phyloP scores from a whole-genome alignment of 768 basidiomycete species.

The Pisolithus sp. region DNA sequence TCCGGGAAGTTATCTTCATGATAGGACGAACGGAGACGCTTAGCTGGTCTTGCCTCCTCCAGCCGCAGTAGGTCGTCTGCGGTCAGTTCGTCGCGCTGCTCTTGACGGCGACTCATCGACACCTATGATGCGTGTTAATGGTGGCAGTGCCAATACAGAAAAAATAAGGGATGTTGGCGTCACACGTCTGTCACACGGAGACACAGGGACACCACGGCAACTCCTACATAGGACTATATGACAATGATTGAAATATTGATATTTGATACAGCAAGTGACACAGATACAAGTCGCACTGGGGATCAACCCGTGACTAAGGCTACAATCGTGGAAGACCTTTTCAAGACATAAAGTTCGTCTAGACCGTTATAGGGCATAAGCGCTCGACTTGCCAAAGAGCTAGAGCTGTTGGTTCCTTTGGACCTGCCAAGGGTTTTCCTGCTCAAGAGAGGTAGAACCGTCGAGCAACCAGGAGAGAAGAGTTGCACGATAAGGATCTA shows the following conservation, averaged over 20 bases:
- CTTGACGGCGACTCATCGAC: constrained; percentile 1
- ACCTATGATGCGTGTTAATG: too few species aligned
- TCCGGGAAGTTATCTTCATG: not conserved
- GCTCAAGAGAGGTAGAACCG: not conserved
- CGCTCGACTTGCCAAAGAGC: too few species aligned
- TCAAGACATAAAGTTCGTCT: too few species aligned
- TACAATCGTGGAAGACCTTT: too few species aligned
- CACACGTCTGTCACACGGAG: not conserved
- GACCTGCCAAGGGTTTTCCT: not conserved
- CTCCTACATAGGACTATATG: too few species aligned
- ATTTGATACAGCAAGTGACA: too few species aligned
- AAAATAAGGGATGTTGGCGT: not conserved
- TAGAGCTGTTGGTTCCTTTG: not conserved
- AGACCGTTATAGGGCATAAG: too few species aligned
- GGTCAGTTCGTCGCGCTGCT: constrained; percentile 23
- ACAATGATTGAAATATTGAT: too few species aligned
- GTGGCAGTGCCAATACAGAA: too few species aligned
- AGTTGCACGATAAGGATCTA: not conserved
- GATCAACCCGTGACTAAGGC: too few species aligned
- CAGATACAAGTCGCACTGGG: too few species aligned
- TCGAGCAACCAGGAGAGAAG: not conserved
- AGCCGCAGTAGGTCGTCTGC: constrained; percentile 43
- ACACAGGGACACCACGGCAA: too few species aligned
- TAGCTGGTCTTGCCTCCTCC: constrained; percentile 37
- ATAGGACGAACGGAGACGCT: constrained; percentile 25